These are phyloP conservation scores for Globisporangium acanthophoron DNA, from an alignment of 352 stramenopile species.

Conservation along the genomic window DNA sequence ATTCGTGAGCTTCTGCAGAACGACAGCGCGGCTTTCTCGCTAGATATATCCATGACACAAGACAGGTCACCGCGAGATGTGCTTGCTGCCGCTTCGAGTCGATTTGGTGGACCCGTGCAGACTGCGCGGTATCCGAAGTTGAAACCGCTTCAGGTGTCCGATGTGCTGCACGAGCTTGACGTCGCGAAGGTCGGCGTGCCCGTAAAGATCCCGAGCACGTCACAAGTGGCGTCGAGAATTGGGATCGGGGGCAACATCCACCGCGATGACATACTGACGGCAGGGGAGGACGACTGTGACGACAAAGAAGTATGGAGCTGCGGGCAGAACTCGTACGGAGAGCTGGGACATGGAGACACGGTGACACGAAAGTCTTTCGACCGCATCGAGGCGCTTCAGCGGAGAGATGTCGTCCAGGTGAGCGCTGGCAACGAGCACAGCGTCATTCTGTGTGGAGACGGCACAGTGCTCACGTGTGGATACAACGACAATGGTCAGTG, in stretches of 20 bases:
- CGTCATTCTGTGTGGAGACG: conserved; percentile 68
- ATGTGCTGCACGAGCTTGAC: conserved; percentile 38
- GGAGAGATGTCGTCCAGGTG: conserved; percentile 76
- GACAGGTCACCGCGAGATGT: conserved; percentile 16
- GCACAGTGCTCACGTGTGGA: conserved; percentile 81
- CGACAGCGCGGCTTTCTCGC: conserved; percentile 17
- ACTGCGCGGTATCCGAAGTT: conserved; percentile 42
- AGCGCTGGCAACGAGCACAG: conserved; percentile 93
- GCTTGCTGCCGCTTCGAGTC: conserved; percentile 5
- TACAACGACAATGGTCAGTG: conserved; percentile 96
- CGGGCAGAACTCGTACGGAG: conserved; percentile 93
- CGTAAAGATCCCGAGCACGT: not conserved
- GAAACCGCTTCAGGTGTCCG: conserved; percentile 29
- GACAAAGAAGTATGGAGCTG: conserved; percentile 91
- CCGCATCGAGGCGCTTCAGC: conserved; percentile 61
- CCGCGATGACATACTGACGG: not conserved
- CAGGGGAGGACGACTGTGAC: conserved; percentile 35
- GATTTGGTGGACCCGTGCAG: conserved; percentile 15
- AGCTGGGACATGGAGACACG: conserved; percentile 90
- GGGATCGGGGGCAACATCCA: not conserved
- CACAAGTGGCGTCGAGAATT: not conserved
- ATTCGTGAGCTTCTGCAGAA: conserved; percentile 24
- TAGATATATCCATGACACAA: conserved; percentile 32
- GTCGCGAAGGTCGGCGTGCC: conserved; percentile 20
- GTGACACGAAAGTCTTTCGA: conserved; percentile 78